Conservation (phyloP, 305 asterid species). For the Petunia hybrid region DNA sequence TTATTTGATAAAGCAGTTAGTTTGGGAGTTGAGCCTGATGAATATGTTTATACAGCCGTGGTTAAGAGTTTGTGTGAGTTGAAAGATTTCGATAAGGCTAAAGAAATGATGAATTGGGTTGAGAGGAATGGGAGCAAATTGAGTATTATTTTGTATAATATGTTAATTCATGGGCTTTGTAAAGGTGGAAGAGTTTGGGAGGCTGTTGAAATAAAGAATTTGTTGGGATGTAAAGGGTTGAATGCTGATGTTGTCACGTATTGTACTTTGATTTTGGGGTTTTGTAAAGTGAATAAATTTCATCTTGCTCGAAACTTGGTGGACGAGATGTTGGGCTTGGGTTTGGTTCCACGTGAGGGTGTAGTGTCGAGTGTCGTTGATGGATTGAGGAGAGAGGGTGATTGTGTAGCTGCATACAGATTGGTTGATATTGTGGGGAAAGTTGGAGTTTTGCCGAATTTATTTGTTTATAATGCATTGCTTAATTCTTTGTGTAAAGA, state of each 20-base stretch:
- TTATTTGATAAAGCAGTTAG: slow-evolving; percentile 60
- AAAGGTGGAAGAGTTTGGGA: slow-evolving; percentile 67
- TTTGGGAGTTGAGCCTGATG: slow-evolving; percentile 56
- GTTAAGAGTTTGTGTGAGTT: slow-evolving; percentile 77
- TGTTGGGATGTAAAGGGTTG: slow-evolving; percentile 54
- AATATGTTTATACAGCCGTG: slow-evolving; percentile 62
- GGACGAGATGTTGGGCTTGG: slow-evolving; percentile 70
- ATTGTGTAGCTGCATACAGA: slow-evolving; percentile 57
- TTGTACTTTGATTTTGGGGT: slow-evolving; percentile 71
- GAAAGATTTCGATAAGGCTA: slow-evolving; percentile 66
- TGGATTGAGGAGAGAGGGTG: slow-evolving; percentile 71
- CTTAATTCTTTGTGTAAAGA: slow-evolving; percentile 69
- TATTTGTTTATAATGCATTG: slow-evolving; percentile 76
- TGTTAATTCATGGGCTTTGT: slow-evolving; percentile 83
- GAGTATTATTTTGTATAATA: slow-evolving; percentile 73
- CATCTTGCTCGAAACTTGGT: slow-evolving; percentile 58
- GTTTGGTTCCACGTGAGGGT: slow-evolving; percentile 73
- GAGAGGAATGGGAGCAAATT: slow-evolving; percentile 54
- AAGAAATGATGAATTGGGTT: slow-evolving; percentile 56
- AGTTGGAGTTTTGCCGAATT: slow-evolving; percentile 66
- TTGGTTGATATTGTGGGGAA: slow-evolving; percentile 61
- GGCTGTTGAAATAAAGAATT: slow-evolving; percentile 71
- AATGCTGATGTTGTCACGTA: slow-evolving; percentile 74
- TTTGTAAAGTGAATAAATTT: slow-evolving; percentile 64
- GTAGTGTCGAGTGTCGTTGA: slow-evolving; percentile 81